Evolutionary conservation across 768 basidiomycete genomes (phyloP), one percentile per base, ranked within the genome.

Genomic region (Collybiopsis luxurians): DNA sequence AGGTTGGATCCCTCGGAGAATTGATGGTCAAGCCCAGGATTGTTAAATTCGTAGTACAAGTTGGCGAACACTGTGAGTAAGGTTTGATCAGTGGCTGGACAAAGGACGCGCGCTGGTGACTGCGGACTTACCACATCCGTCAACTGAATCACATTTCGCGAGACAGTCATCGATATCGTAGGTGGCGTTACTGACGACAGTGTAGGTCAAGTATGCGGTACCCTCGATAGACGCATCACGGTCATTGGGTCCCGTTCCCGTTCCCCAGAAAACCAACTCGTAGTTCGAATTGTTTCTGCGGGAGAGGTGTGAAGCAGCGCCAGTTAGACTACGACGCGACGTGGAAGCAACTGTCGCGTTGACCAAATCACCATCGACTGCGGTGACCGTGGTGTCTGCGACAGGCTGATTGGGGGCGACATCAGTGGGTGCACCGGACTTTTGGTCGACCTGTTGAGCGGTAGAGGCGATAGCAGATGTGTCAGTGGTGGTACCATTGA

Each of bases 31-130:
- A 62, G 57, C 19, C 50, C 28, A 3, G 54, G 56, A 46, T 66
- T 66, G 46, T 55, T 56, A 42, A 60, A 47, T 56, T 66, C 61
- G 52, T 58, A 61, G 53, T 62, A 66, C 27, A 63, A 5, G 49
- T 66, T 66, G 24, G 50, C 28, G 51, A 62, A 64, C 23, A 61
- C 65, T 66, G 42, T 19, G 6, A n/a, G n/a, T n/a, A n/a, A n/a
- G n/a, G n/a, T n/a, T n/a, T n/a, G n/a, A n/a, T n/a, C n/a, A n/a
- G n/a, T n/a, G n/a, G n/a, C n/a, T n/a, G n/a, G n/a, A n/a, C n/a
- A n/a, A n/a, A n/a, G n/a, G n/a, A n/a, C n/a, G n/a, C n/a, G n/a
- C n/a, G n/a, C n/a, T n/a, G n/a, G n/a, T 34, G 31, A 6, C 13
- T 34, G 31, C 28, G 49, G 4, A 49, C 55, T 28, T 23, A 66